Evolutionary conservation across 2,329 filamentous ascomycete species (phyloP).

Genomic region (Trematosphaeria pertusa): DNA sequence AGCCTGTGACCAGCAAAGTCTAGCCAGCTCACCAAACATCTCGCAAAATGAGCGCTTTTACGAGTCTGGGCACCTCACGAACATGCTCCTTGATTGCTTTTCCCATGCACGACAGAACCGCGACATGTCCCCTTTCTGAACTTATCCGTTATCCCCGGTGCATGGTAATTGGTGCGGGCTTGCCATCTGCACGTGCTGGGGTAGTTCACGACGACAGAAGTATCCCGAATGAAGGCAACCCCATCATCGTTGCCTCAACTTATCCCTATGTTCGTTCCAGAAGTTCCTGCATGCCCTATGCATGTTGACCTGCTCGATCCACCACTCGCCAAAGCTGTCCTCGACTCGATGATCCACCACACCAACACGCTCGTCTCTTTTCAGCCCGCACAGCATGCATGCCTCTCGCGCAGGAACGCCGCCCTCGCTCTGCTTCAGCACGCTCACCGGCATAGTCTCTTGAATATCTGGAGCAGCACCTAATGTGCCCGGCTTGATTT

Average conservation of each 20-base stretch:
- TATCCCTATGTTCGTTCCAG: conserved; percentile 78
- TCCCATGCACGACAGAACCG: background rate
- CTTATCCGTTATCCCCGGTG: no score
- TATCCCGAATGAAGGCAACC: no score
- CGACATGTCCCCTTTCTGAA: background rate
- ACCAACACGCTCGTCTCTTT: conserved; percentile 80
- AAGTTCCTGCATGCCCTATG: conserved; percentile 86
- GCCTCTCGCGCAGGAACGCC: conserved; percentile 75
- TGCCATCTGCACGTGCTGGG: no score
- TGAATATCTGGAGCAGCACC: conserved; percentile 71
- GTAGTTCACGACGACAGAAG: no score
- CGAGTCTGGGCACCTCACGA: no score
- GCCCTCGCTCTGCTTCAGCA: conserved; percentile 66
- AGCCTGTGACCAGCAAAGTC: background rate
- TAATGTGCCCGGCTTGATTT: conserved; percentile 49
- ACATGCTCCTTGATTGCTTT: background rate
- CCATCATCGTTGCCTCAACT: conserved; percentile 70
- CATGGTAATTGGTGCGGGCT: no score
- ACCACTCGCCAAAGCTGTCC: conserved; percentile 97
- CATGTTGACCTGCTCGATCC: conserved; percentile 72
- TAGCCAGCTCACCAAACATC: background rate
- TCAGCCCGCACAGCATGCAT: conserved; percentile 87
- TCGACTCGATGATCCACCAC: conserved; percentile 79
- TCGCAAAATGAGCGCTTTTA: background rate
- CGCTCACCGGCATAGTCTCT: conserved; percentile 72